Evolutionary conservation across 1,284 basidiomycete species (phyloP).

Genomic region (Ustilago bromivora): DNA sequence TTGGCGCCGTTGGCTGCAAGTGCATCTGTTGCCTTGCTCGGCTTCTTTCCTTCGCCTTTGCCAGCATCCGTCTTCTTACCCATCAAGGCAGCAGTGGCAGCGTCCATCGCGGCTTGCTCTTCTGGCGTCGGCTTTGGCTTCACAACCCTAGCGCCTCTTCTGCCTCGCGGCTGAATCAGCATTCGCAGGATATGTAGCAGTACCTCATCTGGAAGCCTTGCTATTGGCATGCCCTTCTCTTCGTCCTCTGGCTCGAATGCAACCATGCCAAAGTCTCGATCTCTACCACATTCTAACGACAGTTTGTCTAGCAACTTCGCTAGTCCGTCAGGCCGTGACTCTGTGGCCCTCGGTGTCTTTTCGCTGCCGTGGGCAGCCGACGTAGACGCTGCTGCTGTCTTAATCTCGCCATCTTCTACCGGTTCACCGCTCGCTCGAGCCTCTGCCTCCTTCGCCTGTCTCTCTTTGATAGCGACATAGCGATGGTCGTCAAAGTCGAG

Average conservation of each 20-base stretch:
- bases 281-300: slow-evolving; percentile 42
- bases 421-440: slow-evolving; percentile 30
- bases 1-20: neutral
- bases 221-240: slow-evolving; percentile 43
- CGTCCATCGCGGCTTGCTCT: slow-evolving; percentile 40
- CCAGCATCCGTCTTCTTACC: neutral
- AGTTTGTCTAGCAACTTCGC: slow-evolving; percentile 41
- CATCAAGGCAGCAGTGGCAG: slow-evolving; percentile 32
- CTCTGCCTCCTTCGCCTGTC: slow-evolving; percentile 35
- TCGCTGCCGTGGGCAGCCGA: neutral
- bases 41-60: slow-evolving; percentile 6
- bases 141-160: slow-evolving; percentile 53
- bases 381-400: slow-evolving; percentile 1
- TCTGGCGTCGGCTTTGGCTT: slow-evolving; percentile 46
- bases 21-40: slow-evolving; percentile 6
- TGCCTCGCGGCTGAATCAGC: slow-evolving; percentile 52
- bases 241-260: slow-evolving; percentile 55
- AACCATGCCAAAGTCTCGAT: slow-evolving; percentile 38
- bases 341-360: slow-evolving; percentile 7
- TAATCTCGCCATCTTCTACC: neutral
- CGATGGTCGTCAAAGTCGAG: slow-evolving; percentile 57
- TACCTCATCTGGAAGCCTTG: slow-evolving; percentile 62
- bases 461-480: slow-evolving; percentile 49
- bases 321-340: slow-evolving; percentile 41
- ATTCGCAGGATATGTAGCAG: slow-evolving; percentile 54